These are phyloP conservation scores for Trypanosoma platydactyli DNA, from an alignment of 208 protist genomes.

Conservation along the genomic window DNA sequence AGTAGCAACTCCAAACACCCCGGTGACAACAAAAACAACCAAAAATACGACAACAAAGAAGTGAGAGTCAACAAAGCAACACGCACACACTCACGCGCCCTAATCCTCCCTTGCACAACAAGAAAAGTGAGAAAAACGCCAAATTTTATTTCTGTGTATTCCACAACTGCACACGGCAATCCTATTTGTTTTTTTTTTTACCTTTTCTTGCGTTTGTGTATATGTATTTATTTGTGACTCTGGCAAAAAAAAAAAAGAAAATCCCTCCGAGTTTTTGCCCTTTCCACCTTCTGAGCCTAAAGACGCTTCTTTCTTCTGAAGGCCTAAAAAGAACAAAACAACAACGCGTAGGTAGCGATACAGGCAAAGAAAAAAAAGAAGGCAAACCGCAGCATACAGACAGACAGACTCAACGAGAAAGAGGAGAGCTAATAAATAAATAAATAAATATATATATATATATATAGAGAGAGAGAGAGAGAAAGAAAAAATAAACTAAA, in stretches of 20 bases:
- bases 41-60: slow-evolving; percentile 19
- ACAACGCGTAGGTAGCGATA: not conserved
- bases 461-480: slow-evolving; percentile 8
- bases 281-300: not conserved
- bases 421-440: slow-evolving; percentile 27
- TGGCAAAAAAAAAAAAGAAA: not conserved
- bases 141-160: too few relatives aligned
- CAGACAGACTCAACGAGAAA: too few relatives aligned
- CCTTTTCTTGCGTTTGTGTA: not conserved
- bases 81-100: not conserved
- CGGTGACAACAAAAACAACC: not conserved
- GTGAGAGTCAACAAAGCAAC: slow-evolving; percentile 25
- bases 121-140: too few relatives aligned
- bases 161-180: too few relatives aligned
- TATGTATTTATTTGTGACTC: too few relatives aligned
- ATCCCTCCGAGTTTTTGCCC: not conserved
- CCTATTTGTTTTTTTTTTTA: not conserved
- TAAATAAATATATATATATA: slow-evolving; percentile 29
- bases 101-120: not conserved
- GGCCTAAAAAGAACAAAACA: slow-evolving; percentile 10
- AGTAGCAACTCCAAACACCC: not conserved
- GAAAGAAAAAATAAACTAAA: slow-evolving; percentile 13
- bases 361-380: too few relatives aligned
- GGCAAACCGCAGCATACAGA: too few relatives aligned
- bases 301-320: not conserved